Evolutionary conservation across 2,329 filamentous ascomycete species (phyloP), one percentile per base, ranked within the genome.

Genomic region (Ophiostoma ulmi): DNA sequence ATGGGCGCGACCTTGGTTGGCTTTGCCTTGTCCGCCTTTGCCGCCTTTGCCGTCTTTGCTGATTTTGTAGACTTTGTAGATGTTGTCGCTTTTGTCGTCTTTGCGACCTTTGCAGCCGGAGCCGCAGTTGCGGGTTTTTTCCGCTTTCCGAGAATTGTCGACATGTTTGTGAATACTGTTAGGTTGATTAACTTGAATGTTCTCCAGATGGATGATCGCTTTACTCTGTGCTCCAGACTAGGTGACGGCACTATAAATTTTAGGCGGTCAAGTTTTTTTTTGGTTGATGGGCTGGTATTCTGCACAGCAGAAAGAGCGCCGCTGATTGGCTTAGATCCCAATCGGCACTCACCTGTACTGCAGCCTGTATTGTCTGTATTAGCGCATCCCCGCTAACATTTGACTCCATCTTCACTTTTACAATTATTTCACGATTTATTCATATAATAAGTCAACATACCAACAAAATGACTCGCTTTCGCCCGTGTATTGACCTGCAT

Each of bases 401-500:
- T 10, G 10, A 4, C 26, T 35, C 5, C 55, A 7, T 38, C 31
- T 64, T n/a, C 11, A 38, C 20, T 7, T 20, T 38, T 13, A n/a
- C 58, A 36, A 6, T 17, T 8, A 11, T 22, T n/a, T 11, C 39
- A 5, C 70, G 20, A 64, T n/a, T 35, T 35, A n/a, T 38, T 52
- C 39, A 70, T 6, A 31, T 35, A 38, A 31, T 31, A 26, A 64
- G 11, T n/a, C n/a, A n/a, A n/a, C 58, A 36, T 44, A n/a, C 38
- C 5, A 7, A 8, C 39, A 67, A 36, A 17, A 76, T 99, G 95
- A 98, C 95, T 2, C 89, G 90, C 75, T 99, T 99, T 78, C 87
- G 95, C 55, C 95, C 95, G 26, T 99, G 95, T 78, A 98, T 99
- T 80, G 95, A 99, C 81, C 87, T 99, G 69, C 95, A 99, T 80